A percentile compares a stretch with the other conserved stretches of the same genome.
Conservation (phyloP, 2,329 filamentous ascomycete genomes). For the Alternaria ventricosa region DNA sequence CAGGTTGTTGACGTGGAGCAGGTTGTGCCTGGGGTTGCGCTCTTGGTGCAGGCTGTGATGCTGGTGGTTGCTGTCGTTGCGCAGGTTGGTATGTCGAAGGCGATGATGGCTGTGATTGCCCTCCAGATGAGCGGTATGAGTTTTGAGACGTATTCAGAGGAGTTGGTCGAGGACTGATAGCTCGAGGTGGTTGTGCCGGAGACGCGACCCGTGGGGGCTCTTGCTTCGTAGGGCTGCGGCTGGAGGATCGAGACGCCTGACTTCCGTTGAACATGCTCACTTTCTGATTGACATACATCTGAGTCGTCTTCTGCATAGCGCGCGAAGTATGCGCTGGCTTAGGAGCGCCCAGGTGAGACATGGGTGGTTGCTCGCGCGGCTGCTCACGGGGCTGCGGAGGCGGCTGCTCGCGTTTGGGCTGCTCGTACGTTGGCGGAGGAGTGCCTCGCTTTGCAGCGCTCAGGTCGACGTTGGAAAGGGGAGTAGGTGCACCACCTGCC, state of each 20-base stretch:
- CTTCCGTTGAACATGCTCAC: constrained; percentile 72
- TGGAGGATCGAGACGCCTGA: constrained; percentile 62
- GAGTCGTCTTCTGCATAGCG: constrained; percentile 94
- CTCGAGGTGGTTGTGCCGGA: constrained; percentile 68
- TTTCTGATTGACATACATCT: constrained; percentile 84
- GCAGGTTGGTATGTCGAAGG: constrained; percentile 14
- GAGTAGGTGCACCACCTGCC: constrained; percentile 52
- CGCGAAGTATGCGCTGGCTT: constrained; percentile 90
- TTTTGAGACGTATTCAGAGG: constrained; percentile 50
- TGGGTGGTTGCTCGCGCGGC: constrained; percentile 52
- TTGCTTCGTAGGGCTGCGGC: constrained; percentile 57
- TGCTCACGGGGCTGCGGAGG: not conserved
- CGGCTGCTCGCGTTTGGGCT: constrained; percentile 50
- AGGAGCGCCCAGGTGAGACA: constrained; percentile 83
- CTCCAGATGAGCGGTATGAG: constrained; percentile 17
- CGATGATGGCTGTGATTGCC: constrained; percentile 11
- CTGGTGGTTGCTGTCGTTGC: constrained; percentile 3
- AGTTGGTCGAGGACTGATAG: constrained; percentile 63
- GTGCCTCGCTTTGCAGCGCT: constrained; percentile 71
- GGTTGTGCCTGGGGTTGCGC: constrained; percentile 8
- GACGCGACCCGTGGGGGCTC: constrained; percentile 63
- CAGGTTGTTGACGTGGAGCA: constrained; percentile 6
- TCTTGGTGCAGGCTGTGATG: constrained; percentile 6
- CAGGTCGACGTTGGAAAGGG: constrained; percentile 53
- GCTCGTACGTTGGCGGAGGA: constrained; percentile 87